Evolutionary conservation across 768 basidiomycete species (phyloP).

Genomic region (Gymnopilus dilepis): DNA sequence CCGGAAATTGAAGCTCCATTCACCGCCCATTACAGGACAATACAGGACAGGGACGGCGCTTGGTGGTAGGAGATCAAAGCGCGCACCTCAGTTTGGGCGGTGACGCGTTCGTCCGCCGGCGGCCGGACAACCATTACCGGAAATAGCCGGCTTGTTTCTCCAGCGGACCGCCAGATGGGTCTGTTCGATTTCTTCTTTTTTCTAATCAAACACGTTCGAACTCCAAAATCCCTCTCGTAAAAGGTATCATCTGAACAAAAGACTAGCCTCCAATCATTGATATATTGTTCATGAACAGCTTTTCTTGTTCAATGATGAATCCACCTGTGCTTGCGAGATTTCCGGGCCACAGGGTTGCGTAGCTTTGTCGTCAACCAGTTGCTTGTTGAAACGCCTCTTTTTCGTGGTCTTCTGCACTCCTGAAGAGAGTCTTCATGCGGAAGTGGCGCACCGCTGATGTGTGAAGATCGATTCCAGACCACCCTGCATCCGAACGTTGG

Average conservation of each 20-base stretch:
- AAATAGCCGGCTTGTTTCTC: background rate
- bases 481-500: no score
- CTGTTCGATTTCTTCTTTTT: background rate
- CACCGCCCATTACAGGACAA: background rate
- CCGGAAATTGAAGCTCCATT: conserved; percentile 47
- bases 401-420: background rate
- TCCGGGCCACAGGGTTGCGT: background rate
- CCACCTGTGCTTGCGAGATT: background rate
- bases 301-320: background rate
- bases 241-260: background rate
- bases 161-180: background rate
- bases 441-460: background rate
- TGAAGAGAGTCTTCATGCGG: background rate
- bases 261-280: no score
- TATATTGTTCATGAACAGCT: background rate
- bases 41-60: no score
- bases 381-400: background rate
- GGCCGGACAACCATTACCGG: background rate
- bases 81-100: background rate
- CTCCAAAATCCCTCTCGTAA: background rate
- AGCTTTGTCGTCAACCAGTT: background rate
- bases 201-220: no score
- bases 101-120: background rate
- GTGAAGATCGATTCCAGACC: no score
- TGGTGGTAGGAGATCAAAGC: background rate